Evolutionary conservation across 2,329 filamentous ascomycete species (phyloP), one percentile per base, ranked within the genome.

Genomic region (Ophiostoma himal-ulmi): DNA sequence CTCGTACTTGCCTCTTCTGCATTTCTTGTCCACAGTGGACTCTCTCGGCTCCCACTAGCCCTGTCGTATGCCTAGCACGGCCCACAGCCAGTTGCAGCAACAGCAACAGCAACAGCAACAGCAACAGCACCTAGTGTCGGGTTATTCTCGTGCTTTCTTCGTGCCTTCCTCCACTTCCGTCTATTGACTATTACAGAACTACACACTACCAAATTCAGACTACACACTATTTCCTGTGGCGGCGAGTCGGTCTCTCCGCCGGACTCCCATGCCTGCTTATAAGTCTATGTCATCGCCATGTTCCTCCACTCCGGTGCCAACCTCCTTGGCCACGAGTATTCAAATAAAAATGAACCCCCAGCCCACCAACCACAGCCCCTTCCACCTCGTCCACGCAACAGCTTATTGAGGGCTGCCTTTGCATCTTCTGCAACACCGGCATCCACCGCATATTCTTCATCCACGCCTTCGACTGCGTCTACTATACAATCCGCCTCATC

Each of bases 241-340:
- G 64, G 41, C 60, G 52, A 66, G 65, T 71, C 67, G 71, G 68
- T 71, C 54, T n/a, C 26, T 71, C 57, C 69, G 65, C 22, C 44
- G 44, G 69, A 37, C 67, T 41, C 54, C 22, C 48, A 67, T 60
- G 57, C 30, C 17, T 68, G 54, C 60, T 52, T 66, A 68, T 26
- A 68, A 70, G 60, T 64, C 36, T 69, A 69, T 67, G 66, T 68
- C 44, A 67, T 72, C 76, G 78, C 72, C 73, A 88, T 88, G 86
- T 86, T 88, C 75, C 79, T 88, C 44, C 86, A 88, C 75, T 81
- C 85, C 22, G 86, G 85, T 65, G 86, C 86, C 68, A 84, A 85
- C 78, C 80, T 88, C 26, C 85, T 88, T 75, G 86, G 85, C 76
- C 86, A 88, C 76, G 85, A 88, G 76, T 88, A 85, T 75, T 86